Evolutionary conservation across 805 yeast species (phyloP).

Genomic region (Candida ortonii): DNA sequence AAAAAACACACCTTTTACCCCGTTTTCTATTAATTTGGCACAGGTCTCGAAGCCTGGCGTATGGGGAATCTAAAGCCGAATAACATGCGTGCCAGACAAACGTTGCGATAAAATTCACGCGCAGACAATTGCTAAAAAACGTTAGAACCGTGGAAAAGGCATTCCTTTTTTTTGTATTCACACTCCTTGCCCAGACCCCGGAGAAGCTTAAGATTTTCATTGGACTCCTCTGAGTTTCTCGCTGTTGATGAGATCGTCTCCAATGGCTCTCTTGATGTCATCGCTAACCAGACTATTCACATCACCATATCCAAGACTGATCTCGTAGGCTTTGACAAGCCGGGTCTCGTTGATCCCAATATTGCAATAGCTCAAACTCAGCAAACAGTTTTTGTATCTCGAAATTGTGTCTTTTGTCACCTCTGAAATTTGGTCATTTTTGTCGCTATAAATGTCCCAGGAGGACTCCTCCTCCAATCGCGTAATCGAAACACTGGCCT

Average conservation of each 20-base stretch:
- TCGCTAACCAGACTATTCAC: constrained; percentile 71
- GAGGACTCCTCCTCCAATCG: constrained; percentile 84
- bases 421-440: constrained; percentile 68
- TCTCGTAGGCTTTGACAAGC: constrained; percentile 80
- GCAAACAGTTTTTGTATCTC: constrained; percentile 79
- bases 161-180: too few species aligned
- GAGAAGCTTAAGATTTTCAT: too few species aligned
- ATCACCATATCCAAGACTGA: constrained; percentile 72
- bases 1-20: too few species aligned
- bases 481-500: constrained; percentile 68
- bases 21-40: too few species aligned
- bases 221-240: constrained; percentile 81
- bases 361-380: constrained; percentile 78
- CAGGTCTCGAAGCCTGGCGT: too few species aligned
- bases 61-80: too few species aligned
- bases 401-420: constrained; percentile 70
- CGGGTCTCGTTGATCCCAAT: constrained; percentile 84
- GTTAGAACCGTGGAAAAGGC: too few species aligned
- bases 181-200: too few species aligned
- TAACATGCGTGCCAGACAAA: too few species aligned
- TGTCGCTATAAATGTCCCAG: constrained; percentile 92
- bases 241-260: constrained; percentile 64
- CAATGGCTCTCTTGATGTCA: constrained; percentile 69
- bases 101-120: too few species aligned
- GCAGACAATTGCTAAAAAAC: too few species aligned